Conservation (phyloP, 495 filamentous ascomycete species). For the Aspergillus nanangensis region DNA sequence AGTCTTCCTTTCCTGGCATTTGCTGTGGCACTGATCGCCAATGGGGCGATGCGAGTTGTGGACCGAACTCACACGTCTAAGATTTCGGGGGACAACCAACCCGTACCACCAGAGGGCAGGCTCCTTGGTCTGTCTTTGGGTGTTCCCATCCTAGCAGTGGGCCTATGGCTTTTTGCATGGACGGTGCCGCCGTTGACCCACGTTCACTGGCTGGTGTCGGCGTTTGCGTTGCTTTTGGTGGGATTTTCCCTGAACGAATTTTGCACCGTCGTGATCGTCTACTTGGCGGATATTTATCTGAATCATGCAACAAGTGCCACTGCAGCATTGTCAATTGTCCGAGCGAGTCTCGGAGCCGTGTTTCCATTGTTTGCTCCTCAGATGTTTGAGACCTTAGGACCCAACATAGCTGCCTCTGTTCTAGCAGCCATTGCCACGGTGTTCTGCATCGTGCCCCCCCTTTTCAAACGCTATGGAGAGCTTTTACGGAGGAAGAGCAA, state of each 20-base stretch:
- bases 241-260: slow-evolving; percentile 46
- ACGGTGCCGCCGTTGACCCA: slow-evolving; percentile 34
- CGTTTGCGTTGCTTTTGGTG: slow-evolving; percentile 26
- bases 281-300: slow-evolving; percentile 43
- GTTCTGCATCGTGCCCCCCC: slow-evolving; percentile 30
- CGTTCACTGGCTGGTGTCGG: slow-evolving; percentile 32
- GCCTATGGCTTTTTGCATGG: slow-evolving; percentile 42
- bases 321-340: slow-evolving; percentile 33
- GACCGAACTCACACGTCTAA: slow-evolving; percentile 20
- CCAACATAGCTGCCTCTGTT: slow-evolving; percentile 34
- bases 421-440: slow-evolving; percentile 35
- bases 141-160: slow-evolving; percentile 30
- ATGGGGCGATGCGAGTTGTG: slow-evolving; percentile 27
- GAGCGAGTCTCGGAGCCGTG: slow-evolving; percentile 28
- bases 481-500: slow-evolving; percentile 32
- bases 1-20: slow-evolving; percentile 39
- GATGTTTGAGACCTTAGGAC: slow-evolving; percentile 32
- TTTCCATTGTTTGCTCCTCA: slow-evolving; percentile 38
- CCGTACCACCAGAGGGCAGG: slow-evolving; percentile 35
- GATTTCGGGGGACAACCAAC: slow-evolving; percentile 8
- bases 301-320: slow-evolving; percentile 38
- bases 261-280: slow-evolving; percentile 35
- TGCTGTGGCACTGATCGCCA: slow-evolving; percentile 23
- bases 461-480: slow-evolving; percentile 34
- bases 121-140: slow-evolving; percentile 36